These are phyloP conservation scores for Aureobasidium sp. DNA, from an alignment of 2,329 filamentous ascomycete genomes.

Conservation along the genomic window DNA sequence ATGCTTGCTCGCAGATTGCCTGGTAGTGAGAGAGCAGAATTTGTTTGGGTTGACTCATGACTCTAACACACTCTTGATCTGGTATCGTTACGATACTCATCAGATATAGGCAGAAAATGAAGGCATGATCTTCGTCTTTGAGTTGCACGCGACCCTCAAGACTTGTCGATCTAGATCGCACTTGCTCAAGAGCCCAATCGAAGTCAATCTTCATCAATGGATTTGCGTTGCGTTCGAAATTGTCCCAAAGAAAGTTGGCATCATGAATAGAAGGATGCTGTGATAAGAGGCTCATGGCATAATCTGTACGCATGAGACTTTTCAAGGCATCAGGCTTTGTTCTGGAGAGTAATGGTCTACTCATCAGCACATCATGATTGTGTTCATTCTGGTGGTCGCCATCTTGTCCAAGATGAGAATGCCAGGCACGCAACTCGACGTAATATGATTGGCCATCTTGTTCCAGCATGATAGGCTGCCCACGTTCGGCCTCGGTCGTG, in stretches of 20 bases:
- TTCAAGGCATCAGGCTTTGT: not conserved
- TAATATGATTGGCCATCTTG: constrained; percentile 1
- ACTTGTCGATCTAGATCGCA: not conserved
- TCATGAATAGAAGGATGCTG: not conserved
- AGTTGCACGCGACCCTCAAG: not conserved
- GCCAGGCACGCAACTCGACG: not conserved
- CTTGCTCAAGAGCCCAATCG: constrained; percentile 1
- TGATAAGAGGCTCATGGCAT: not conserved
- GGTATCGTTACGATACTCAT: constrained; percentile 12
- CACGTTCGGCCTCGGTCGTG: not conserved
- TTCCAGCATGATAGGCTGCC: not conserved
- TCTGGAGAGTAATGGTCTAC: not conserved
- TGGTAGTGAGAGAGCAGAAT: constrained; percentile 6
- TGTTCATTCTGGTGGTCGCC: not conserved
- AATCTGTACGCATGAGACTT: not conserved
- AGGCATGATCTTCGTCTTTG: not conserved
- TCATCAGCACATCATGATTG: constrained; percentile 4
- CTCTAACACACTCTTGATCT: constrained; percentile 4
- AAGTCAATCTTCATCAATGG: constrained; percentile 14
- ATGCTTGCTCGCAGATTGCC: constrained; percentile 1
- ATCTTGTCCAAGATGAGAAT: not conserved
- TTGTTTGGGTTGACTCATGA: not conserved
- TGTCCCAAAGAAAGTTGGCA: constrained; percentile 9
- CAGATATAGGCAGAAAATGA: constrained; percentile 2
- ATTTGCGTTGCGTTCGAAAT: constrained; percentile 7